Base-by-base conservation (phyloP, 2,329 filamentous ascomycete species). In the Pseudogymnoascus sp. region DNA sequence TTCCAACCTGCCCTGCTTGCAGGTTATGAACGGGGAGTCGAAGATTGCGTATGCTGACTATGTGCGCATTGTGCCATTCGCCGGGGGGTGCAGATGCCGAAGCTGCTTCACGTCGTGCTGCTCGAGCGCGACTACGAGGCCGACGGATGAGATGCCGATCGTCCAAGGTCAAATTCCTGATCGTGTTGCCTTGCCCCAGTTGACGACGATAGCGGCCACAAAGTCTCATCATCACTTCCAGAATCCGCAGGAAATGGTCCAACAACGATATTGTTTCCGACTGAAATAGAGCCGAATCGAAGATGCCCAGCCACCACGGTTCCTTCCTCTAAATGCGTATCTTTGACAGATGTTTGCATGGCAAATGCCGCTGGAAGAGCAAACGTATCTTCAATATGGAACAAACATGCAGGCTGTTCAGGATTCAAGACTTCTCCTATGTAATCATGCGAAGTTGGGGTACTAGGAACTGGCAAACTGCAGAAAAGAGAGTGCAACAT, bases 341-440 rank as follows among this genome's bases (percentile, higher is more conserved):
- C 69, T 63, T 78, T 71, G 62, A 78, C 69, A 65, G 68, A 71
- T 2, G 77, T 74, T 14, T 75, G 73, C n/a, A 77, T 73, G 4
- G 83, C 79, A 65, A 86, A 86, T 1, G 86, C 84, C 0, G 83
- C 82, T 1, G 88, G 84, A 12, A 93, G 83, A 63, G 84, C 89
- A 73, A 96, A 97, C 1, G 92, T 86, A 68, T 97, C 93, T 71
- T 97, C 93, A 23, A 97, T 84, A 71, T 97, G 90, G 70, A 97
- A 97, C 1, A 97, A 77, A 35, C 83, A 83, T 4, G 79, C 78
- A 1, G 86, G 83, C 62, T 84, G 81, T 63, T 86, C 80, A 0
- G 84, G 84, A 63, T 86, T 85, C 61, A 85, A 71, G 1, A 78
- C 78, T 43, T 77, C 77, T 1, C 82, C 81, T n/a, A 81, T 75